Percentiles rank a stretch among this genome's conserved stretches.
Conservation (phyloP, 768 basidiomycete genomes). For the Russula griseocarnosa region DNA sequence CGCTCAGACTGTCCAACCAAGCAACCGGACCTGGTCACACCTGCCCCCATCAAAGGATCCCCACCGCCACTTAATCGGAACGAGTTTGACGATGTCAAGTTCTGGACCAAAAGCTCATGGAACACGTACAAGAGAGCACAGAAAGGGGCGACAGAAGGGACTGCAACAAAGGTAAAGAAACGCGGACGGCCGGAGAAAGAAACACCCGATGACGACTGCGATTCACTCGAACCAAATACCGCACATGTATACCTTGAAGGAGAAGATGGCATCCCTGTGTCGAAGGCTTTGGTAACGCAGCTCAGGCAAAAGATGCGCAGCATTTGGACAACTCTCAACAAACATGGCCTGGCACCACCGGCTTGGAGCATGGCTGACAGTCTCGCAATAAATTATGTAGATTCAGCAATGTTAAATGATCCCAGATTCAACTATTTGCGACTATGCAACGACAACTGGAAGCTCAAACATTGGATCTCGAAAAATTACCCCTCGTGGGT, state of each 20-base stretch:
- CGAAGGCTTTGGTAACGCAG: not conserved
- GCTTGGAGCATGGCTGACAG: not conserved
- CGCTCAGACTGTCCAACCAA: not conserved
- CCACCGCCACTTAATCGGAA: not conserved
- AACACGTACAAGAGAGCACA: not conserved
- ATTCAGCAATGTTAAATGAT: not conserved
- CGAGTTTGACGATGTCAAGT: not conserved
- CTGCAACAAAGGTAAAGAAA: not conserved
- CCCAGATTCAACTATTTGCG: not conserved
- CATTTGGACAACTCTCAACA: not conserved
- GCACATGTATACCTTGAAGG: not conserved
- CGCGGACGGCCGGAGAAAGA: not conserved
- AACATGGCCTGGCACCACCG: not conserved
- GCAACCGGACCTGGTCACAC: not conserved
- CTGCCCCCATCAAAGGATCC: not conserved
- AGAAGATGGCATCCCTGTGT: not conserved
- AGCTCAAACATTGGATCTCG: not conserved
- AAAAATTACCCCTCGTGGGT: not conserved
- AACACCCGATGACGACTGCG: not conserved
- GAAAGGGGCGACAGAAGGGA: not conserved
- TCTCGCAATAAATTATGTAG: not conserved
- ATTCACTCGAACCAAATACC: not conserved
- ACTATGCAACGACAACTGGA: not conserved
- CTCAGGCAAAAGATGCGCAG: not conserved
- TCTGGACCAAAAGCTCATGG: not conserved